phyloP scores from a whole-genome alignment of 1,284 basidiomycete species.

The Tremellales sp. region DNA sequence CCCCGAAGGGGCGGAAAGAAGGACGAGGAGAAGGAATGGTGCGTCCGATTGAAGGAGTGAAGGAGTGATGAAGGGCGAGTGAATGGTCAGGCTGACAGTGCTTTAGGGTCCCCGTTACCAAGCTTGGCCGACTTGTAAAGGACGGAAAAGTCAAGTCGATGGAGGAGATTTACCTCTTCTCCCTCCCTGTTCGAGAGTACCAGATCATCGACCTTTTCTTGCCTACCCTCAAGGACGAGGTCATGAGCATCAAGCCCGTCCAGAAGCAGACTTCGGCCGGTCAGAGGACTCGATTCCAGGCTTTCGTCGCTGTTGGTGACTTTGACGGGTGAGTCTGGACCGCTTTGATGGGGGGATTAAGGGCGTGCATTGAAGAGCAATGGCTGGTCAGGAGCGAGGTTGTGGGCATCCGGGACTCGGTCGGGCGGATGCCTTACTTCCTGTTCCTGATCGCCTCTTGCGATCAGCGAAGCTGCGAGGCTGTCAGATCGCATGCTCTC shows the following conservation, averaged over 20 bases:
- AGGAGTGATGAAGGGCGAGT: neutral
- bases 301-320: slow-evolving; percentile 99
- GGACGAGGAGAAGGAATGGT: slow-evolving; percentile 99
- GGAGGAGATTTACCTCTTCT: slow-evolving; percentile 99
- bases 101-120: slow-evolving; percentile 91
- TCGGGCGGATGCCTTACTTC: too few species aligned
- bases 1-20: slow-evolving; percentile 93
- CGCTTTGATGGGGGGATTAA: neutral
- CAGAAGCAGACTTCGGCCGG: slow-evolving; percentile 99
- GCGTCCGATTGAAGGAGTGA: slow-evolving; percentile 42
- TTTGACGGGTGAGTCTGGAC: slow-evolving; percentile 71
- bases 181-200: slow-evolving; percentile 96
- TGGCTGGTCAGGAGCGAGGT: too few species aligned
- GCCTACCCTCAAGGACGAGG: slow-evolving; percentile 97
- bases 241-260: slow-evolving; percentile 99
- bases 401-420: too few species aligned
- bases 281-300: slow-evolving; percentile 99
- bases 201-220: slow-evolving; percentile 98
- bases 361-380: neutral
- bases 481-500: neutral
- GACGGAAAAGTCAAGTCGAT: slow-evolving; percentile 99
- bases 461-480: too few species aligned
- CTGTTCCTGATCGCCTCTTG: too few species aligned
- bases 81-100: neutral
- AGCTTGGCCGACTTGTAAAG: slow-evolving; percentile 97